phyloP scores from a whole-genome alignment of 192 early-diverging fungal genomes.

The Linnemannia elongata region DNA sequence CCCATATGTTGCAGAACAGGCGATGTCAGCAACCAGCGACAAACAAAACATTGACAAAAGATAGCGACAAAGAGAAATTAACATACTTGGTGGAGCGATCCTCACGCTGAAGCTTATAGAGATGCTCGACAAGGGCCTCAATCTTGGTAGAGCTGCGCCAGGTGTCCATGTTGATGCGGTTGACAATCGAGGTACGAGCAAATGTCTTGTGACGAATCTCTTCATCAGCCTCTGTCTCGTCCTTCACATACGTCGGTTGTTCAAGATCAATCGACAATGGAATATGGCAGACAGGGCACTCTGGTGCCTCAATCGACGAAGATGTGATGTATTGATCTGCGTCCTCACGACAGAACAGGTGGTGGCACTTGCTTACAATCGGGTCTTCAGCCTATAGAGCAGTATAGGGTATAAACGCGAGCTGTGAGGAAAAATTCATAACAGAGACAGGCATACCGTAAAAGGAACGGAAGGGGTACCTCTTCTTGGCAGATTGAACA shows the following conservation, averaged over 20 bases:
- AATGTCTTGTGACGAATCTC: slow-evolving; percentile 53
- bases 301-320: slow-evolving; percentile 53
- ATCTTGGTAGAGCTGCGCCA: slow-evolving; percentile 96
- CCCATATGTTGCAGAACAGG: no score
- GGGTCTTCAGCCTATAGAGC: slow-evolving; percentile 77
- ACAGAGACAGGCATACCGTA: neutral
- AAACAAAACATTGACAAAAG: neutral
- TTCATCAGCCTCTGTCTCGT: slow-evolving; percentile 52
- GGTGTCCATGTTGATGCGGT: slow-evolving; percentile 88
- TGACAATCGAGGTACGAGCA: slow-evolving; percentile 84
- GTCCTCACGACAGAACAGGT: slow-evolving; percentile 93
- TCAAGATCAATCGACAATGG: slow-evolving; percentile 80
- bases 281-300: slow-evolving; percentile 89
- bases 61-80: neutral
- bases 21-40: neutral
- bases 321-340: slow-evolving; percentile 63
- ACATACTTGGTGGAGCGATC: slow-evolving; percentile 81
- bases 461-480: slow-evolving; percentile 16
- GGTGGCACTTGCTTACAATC: slow-evolving; percentile 85
- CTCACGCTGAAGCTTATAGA: slow-evolving; percentile 77
- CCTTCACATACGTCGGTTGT: slow-evolving; percentile 64
- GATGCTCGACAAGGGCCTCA: slow-evolving; percentile 93
- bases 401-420: neutral
- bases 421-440: neutral
- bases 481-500: slow-evolving; percentile 91